Base-by-base conservation (phyloP, 1,139 yeast species). In the Hyphopichia pseudoburtonii region DNA sequence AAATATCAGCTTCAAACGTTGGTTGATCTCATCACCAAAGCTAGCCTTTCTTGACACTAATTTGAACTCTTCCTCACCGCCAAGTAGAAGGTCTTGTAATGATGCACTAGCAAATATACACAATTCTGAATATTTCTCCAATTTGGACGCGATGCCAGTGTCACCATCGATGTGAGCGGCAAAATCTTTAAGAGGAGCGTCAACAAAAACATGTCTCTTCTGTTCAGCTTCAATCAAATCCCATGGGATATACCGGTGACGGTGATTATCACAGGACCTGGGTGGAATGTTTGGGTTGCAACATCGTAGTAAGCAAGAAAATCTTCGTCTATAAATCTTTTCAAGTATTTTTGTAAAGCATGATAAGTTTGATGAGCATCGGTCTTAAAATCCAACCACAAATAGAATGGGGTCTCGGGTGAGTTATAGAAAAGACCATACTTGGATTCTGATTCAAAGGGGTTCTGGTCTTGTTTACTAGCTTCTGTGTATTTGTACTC, bases 341-440 rank as follows among this genome's bases (percentile, higher is more conserved):
- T 51, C 32, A 67, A 53, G 19, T 53, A 50, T 10, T 62, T 61
- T 35, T 51, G 53, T 33, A 70, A 48, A 3, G 56, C 55, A 4
- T 47, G 44, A 41, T 64, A 70, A 2, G 73, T 65, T 16, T 49
- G 46, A 28, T 57, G 47, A 1, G 72, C 62, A 6, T 64, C 63
- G 2, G 72, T 64, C 40, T 70, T 70, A 35, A 69, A 57, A 44
- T 70, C 76, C 51, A 70, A 52, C 73, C 74, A 68, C 31, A 70
- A 56, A 41, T 65, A 63, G 32, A 67, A 47, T n/a, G 68, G 63
- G 22, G 60, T 52, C 36, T 66, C 73, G 2, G 75, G 73, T 8
- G 64, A 56, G 43, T 69, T 63, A 45, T 54, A 70, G 45, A 60
- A 70, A 3, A 69, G 52, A 8, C 73, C 63, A 38, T 61, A 54